These are phyloP conservation scores for Flaveria bidentis DNA, from an alignment of 129 eudicot genomes.

Conservation along the genomic window DNA sequence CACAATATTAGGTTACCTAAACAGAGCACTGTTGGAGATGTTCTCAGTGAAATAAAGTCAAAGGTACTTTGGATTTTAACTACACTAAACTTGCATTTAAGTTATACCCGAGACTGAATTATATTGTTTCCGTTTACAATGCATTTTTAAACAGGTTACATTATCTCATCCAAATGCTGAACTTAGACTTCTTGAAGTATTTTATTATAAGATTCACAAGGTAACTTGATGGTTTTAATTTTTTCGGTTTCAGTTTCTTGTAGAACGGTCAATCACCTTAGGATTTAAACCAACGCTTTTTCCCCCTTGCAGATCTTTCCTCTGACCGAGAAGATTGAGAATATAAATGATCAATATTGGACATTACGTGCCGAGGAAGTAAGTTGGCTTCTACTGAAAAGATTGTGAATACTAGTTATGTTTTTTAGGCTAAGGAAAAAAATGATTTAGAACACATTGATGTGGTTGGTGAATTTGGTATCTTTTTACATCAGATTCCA, in stretches of 20 bases:
- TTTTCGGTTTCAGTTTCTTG: neutral
- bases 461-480: neutral
- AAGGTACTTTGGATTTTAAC: constrained; percentile 49
- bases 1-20: constrained; percentile 85
- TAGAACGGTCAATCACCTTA: neutral
- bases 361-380: constrained; percentile 94
- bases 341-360: constrained; percentile 96
- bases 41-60: constrained; percentile 74
- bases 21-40: constrained; percentile 94
- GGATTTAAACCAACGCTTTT: neutral
- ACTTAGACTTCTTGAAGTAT: constrained; percentile 90
- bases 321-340: constrained; percentile 72
- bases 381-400: neutral
- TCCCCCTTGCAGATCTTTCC: constrained; percentile 69
- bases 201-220: constrained; percentile 95
- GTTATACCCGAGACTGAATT: neutral
- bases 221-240: constrained; percentile 29
- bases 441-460: neutral
- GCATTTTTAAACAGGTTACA: constrained; percentile 57
- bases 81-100: neutral
- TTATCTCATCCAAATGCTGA: constrained; percentile 83
- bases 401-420: neutral
- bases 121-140: constrained; percentile 3
- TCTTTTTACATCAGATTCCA: constrained; percentile 56
- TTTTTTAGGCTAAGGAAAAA: neutral